Evolutionary conservation across 495 filamentous ascomycete genomes (phyloP).

Genomic region (Venustampulla echinocandica): DNA sequence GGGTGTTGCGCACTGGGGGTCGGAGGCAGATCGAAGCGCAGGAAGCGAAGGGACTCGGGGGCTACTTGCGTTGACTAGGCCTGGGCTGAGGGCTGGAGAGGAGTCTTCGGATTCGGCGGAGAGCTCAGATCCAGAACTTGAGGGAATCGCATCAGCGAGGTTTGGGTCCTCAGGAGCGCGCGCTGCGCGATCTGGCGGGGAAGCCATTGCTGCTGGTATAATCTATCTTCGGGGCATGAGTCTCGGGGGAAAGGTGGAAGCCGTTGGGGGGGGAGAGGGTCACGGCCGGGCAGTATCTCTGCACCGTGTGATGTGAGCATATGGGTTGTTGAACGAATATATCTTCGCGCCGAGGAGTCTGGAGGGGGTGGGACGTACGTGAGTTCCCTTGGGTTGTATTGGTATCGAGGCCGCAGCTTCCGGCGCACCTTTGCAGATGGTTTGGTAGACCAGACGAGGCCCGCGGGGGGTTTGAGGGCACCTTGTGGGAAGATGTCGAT

Average conservation of each 20-base stretch:
- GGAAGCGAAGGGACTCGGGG: conserved; percentile 45
- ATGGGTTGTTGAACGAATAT: no score
- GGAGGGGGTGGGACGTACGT: no score
- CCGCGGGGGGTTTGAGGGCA: no score
- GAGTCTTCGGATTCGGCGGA: conserved; percentile 21
- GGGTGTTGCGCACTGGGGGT: conserved; percentile 37
- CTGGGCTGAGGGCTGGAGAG: conserved; percentile 19
- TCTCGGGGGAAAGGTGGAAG: not conserved
- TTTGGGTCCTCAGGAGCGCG: conserved; percentile 10
- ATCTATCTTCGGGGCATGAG: conserved; percentile 15
- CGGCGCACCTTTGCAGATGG: not conserved
- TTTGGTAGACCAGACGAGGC: not conserved
- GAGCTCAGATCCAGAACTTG: conserved; percentile 3
- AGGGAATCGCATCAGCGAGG: conserved; percentile 13
- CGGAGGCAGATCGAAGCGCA: conserved; percentile 47
- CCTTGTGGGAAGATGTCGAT: no score
- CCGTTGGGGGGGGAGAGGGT: not conserved
- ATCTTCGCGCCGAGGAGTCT: not conserved
- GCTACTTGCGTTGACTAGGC: conserved; percentile 8
- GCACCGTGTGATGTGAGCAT: not conserved
- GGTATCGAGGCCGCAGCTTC: not conserved
- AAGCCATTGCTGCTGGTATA: conserved; percentile 17
- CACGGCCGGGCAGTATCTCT: not conserved
- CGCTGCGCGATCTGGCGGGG: conserved; percentile 7
- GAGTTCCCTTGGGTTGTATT: no score